A percentile compares a stretch with the other conserved stretches of the same genome.
These are phyloP conservation scores for Venturia aucupariae DNA, from an alignment of 2,329 filamentous ascomycete genomes.

Conservation along the genomic window DNA sequence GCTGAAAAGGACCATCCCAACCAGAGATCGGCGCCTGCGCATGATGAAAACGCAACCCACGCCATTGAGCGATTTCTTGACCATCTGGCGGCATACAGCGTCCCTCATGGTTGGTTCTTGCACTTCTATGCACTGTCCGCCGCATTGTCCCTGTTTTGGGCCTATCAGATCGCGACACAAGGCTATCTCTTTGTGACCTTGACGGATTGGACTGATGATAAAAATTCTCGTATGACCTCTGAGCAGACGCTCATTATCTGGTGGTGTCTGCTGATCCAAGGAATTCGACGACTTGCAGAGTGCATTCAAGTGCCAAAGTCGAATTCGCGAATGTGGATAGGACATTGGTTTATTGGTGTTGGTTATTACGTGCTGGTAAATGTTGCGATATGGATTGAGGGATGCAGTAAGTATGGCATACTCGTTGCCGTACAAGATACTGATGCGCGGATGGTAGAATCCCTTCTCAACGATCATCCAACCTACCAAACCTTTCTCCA, in stretches of 20 bases:
- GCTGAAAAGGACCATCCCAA: conserved; percentile 17
- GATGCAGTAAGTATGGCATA: conserved; percentile 48
- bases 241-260: background rate
- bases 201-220: background rate
- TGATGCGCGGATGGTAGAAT: background rate
- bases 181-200: conserved; percentile 1
- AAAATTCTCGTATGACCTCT: conserved; percentile 17
- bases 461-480: background rate
- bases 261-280: conserved; percentile 16
- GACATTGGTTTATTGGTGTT: conserved; percentile 73
- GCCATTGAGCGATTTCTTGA: conserved; percentile 33
- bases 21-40: conserved; percentile 7
- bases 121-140: conserved; percentile 78
- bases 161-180: conserved; percentile 42
- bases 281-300: conserved; percentile 52
- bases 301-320: conserved; percentile 53
- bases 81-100: conserved; percentile 44
- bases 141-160: conserved; percentile 65
- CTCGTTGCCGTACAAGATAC: background rate
- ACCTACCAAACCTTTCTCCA: background rate
- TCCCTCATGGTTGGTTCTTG: conserved; percentile 82
- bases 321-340: conserved; percentile 71
- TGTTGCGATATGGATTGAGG: conserved; percentile 77
- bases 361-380: conserved; percentile 67
- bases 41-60: conserved; percentile 19